A percentile compares a stretch with the other conserved stretches of the same genome.
Evolutionary conservation across 2,329 filamentous ascomycete genomes (phyloP).

Genomic region (Setomelanomma holmii): DNA sequence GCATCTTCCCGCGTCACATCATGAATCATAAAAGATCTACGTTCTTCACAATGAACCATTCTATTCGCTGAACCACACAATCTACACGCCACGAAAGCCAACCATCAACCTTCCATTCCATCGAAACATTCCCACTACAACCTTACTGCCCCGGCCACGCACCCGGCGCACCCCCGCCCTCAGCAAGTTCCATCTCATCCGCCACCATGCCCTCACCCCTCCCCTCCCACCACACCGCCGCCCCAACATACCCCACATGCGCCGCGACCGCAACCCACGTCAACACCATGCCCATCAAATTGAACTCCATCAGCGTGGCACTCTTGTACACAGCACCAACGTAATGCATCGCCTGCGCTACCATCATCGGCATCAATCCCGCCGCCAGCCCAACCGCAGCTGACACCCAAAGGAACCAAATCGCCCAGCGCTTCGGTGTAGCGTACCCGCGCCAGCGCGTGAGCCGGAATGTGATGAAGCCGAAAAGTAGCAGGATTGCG

Average conservation of each 20-base stretch:
- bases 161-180: background rate
- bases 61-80: background rate
- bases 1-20: slow-evolving; percentile 19
- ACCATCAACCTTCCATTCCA: too few relatives aligned
- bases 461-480: background rate
- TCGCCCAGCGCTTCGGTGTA: background rate
- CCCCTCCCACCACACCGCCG: background rate
- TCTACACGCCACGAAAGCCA: too few relatives aligned
- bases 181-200: background rate
- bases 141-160: background rate
- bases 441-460: background rate
- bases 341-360: background rate
- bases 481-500: background rate
- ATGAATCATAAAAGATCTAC: background rate
- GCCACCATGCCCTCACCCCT: background rate
- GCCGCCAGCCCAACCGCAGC: slow-evolving; percentile 2
- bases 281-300: background rate
- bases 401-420: background rate
- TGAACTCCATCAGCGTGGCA: background rate
- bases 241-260: background rate
- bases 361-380: background rate
- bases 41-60: background rate
- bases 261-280: background rate
- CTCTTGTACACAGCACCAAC: background rate
- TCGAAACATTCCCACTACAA: background rate